These are phyloP conservation scores for Avena insularis DNA, from an alignment of 176 grass and related monocot species.

Conservation along the genomic window DNA sequence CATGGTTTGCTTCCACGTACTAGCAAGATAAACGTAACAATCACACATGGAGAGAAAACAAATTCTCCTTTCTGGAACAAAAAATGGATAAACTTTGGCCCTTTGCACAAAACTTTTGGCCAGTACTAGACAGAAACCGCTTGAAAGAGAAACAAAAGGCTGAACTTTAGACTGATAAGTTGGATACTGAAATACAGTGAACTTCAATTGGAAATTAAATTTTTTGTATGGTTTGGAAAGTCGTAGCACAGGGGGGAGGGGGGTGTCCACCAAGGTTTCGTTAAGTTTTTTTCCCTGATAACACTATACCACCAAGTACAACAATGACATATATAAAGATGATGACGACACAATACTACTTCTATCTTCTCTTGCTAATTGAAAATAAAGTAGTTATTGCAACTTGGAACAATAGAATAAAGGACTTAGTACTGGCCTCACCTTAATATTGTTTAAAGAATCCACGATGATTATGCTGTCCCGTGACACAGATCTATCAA, in stretches of 20 bases:
- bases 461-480: conserved; percentile 87
- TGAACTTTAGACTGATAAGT: background rate
- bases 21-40: background rate
- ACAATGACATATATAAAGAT: conserved; percentile 12
- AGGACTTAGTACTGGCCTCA: conserved; percentile 27
- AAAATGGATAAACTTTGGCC: background rate
- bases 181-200: background rate
- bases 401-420: conserved; percentile 11
- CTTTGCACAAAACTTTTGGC: background rate
- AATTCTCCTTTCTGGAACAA: background rate
- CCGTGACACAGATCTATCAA: conserved; percentile 86
- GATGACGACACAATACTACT: background rate
- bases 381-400: background rate
- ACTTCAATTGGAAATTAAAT: background rate
- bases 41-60: too few species aligned
- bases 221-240: background rate
- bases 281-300: background rate
- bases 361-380: conserved; percentile 1
- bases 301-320: background rate
- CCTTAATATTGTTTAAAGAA: conserved; percentile 97
- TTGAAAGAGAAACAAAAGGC: background rate
- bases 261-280: background rate
- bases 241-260: background rate
- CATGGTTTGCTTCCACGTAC: background rate
- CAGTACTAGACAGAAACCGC: background rate